Conservation (phyloP, 2,329 filamentous ascomycete species). For the Fusarium pilosicola region DNA sequence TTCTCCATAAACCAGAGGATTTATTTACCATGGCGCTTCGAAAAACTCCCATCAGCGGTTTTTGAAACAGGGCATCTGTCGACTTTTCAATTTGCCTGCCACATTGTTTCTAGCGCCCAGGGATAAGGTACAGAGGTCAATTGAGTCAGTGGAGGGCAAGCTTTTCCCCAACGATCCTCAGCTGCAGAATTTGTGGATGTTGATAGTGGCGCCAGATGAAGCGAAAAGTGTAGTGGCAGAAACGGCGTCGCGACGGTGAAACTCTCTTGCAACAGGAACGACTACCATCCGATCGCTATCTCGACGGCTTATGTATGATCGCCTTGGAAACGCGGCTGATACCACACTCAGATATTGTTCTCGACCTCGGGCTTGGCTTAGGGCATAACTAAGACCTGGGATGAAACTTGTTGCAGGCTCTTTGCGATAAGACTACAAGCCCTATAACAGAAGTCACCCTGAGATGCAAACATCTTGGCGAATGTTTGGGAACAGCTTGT, state of each 20-base stretch:
- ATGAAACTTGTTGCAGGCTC: slow-evolving; percentile 29
- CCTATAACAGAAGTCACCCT: slow-evolving; percentile 20
- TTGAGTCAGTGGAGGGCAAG: slow-evolving; percentile 6
- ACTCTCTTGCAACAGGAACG: slow-evolving; percentile 38
- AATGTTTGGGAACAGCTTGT: neutral
- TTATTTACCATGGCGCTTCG: neutral
- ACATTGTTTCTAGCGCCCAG: neutral
- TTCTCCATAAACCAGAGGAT: neutral
- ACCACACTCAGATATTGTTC: slow-evolving; percentile 2
- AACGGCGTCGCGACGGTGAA: slow-evolving; percentile 36
- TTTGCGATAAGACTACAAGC: slow-evolving; percentile 2
- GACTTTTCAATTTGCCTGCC: slow-evolving; percentile 1
- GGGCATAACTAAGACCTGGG: neutral
- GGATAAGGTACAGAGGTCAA: neutral
- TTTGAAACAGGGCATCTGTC: slow-evolving; percentile 22
- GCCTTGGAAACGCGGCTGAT: slow-evolving; percentile 27
- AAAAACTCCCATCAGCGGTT: neutral
- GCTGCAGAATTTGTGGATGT: neutral
- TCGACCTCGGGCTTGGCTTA: neutral
- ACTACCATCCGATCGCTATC: slow-evolving; percentile 16
- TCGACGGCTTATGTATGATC: slow-evolving; percentile 36
- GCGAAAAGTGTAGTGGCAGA: slow-evolving; percentile 16
- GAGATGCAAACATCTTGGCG: slow-evolving; percentile 19
- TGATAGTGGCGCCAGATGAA: slow-evolving; percentile 19
- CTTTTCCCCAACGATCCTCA: neutral